phyloP scores from a whole-genome alignment of 768 basidiomycete genomes.

The Russula earlei region DNA sequence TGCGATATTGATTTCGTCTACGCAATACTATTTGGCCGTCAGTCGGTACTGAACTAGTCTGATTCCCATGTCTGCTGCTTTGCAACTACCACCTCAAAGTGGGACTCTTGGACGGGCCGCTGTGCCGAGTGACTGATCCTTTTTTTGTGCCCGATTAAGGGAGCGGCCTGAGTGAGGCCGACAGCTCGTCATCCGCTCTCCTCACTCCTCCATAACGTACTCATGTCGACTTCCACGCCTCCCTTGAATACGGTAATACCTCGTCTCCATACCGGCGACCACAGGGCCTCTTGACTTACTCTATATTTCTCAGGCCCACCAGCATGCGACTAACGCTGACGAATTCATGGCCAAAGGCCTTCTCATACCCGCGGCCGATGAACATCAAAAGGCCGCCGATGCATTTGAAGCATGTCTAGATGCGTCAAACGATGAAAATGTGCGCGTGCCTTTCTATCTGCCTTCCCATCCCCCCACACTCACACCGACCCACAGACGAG shows the following conservation, averaged over 20 bases:
- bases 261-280: not conserved
- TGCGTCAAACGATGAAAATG: slow-evolving; percentile 63
- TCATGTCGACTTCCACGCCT: slow-evolving; percentile 22
- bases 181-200: not conserved
- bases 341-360: slow-evolving; percentile 58
- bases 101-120: slow-evolving; percentile 6
- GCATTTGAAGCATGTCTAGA: slow-evolving; percentile 67
- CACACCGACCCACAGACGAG: slow-evolving; percentile 44
- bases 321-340: slow-evolving; percentile 74
- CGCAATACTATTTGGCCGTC: not conserved
- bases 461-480: slow-evolving; percentile 1
- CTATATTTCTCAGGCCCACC: slow-evolving; percentile 52
- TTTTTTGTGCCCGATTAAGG: not conserved
- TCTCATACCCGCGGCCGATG: slow-evolving; percentile 61
- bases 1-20: slow-evolving; percentile 1
- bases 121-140: not conserved
- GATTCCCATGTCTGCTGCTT: not conserved
- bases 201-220: not conserved
- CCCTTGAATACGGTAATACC: slow-evolving; percentile 23
- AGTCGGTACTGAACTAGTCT: not conserved
- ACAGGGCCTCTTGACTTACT: slow-evolving; percentile 1
- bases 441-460: slow-evolving; percentile 24
- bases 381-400: slow-evolving; percentile 68
- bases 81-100: not conserved
- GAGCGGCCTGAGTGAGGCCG: not conserved